Base-by-base conservation (phyloP, 73 alveolate genomes). In the Paramecium bursaria region DNA sequence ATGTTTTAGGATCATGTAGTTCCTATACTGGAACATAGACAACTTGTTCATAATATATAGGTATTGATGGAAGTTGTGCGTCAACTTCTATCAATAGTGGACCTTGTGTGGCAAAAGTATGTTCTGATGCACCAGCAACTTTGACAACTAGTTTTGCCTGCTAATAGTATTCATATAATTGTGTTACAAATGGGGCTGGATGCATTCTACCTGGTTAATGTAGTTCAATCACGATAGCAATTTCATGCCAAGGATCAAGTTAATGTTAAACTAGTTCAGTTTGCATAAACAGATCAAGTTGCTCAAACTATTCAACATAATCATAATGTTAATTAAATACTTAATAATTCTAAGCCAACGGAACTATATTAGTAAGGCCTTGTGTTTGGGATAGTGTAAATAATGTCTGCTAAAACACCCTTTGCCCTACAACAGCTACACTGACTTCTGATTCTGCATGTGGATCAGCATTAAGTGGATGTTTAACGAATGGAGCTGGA, bases 71-170 rank as follows among this genome's bases (percentile, higher is more conserved):
- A 31, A 35, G 22, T 17, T 35, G 55, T 42, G 82, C 82, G 9
- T 26, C 27, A 5, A 67, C 57, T 21, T 21, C 39, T 2, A 67
- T 10, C 44, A 39, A 5, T 39, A 39, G 49, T 21, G 82, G 60
- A 14, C 19, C 50, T 14, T 67, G 82, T 19, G 49, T 27, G n/a
- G 47, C 82, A 13, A 67, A 42, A 21, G 50, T 30, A 42, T 67
- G 82, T 42, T 35, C 82, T 30, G 82, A 67, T 0, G 82, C 82
- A 21, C 60, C 60, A 4, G 60, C 60, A 17, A 9, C 60, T 14
- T 3, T 27, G 6, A 61, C 80, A 30, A 61, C 80, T 7, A 61
- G 15, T 35, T 51, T 33, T 3, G 80, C 48, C 39, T 61, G 80
- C 17, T 2, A 10, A 0, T n/a, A 27, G 15, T 61, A 61, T 61